These are phyloP conservation scores for Excoecaria cochinchinensis DNA, from an alignment of 345 rosid species.

Conservation along the genomic window DNA sequence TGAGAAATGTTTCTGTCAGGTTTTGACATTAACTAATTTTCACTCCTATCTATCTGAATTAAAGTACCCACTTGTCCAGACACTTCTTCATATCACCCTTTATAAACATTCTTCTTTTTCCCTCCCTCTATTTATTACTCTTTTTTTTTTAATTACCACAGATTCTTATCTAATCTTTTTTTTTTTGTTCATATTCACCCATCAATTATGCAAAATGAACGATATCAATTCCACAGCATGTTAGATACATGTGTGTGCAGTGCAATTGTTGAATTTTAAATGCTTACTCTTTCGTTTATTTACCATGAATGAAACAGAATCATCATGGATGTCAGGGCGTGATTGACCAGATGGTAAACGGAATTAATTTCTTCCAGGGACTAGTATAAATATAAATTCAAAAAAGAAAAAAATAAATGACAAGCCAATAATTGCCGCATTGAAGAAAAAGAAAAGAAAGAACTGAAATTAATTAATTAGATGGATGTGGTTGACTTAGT, in stretches of 20 bases:
- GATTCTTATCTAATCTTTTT: too few relatives aligned
- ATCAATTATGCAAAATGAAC: too few relatives aligned
- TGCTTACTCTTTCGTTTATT: not conserved
- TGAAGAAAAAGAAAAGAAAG: not conserved
- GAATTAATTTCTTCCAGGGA: not conserved
- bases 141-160: not conserved
- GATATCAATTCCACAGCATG: too few relatives aligned
- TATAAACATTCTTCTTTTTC: not conserved
- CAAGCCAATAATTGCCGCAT: conserved; percentile 8
- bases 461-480: not conserved
- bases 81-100: not conserved
- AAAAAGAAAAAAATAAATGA: conserved; percentile 3
- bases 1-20: not conserved
- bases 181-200: too few relatives aligned
- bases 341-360: not conserved
- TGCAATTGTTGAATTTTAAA: not conserved
- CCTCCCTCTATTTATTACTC: not conserved
- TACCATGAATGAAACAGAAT: not conserved
- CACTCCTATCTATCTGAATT: not conserved
- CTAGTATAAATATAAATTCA: too few relatives aligned
- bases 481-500: not conserved
- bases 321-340: conserved; percentile 4
- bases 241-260: too few relatives aligned
- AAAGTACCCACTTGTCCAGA: conserved; percentile 2
- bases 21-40: conserved; percentile 12